phyloP scores from a whole-genome alignment of 2,329 filamentous ascomycete genomes.

The Chalaropsis ovoidea region DNA sequence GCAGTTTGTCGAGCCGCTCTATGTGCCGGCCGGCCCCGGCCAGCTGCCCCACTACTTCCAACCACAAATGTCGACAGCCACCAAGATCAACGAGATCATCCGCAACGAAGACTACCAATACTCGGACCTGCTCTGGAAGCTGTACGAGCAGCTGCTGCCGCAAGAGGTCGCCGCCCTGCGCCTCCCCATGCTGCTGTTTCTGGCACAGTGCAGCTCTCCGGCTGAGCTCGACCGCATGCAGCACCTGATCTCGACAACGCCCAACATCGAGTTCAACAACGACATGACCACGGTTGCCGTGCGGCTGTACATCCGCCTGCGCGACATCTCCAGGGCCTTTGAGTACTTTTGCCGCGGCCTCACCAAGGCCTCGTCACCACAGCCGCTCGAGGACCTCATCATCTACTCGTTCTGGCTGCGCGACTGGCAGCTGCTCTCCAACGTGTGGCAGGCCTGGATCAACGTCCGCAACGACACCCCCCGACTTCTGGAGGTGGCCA shows the following conservation, averaged over 20 bases:
- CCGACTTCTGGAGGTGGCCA: slow-evolving; percentile 15
- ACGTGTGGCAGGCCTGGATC: slow-evolving; percentile 23
- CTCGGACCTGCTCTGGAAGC: slow-evolving; percentile 22
- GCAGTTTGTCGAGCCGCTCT: not conserved
- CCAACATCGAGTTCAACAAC: slow-evolving; percentile 18
- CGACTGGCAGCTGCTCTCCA: slow-evolving; percentile 22
- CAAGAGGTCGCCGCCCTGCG: slow-evolving; percentile 8
- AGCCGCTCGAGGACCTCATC: slow-evolving; percentile 22
- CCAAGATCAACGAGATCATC: slow-evolving; percentile 19
- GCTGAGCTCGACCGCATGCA: slow-evolving; percentile 25
- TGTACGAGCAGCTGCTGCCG: slow-evolving; percentile 13
- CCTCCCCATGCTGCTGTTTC: slow-evolving; percentile 18
- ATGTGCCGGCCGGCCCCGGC: slow-evolving; percentile 19
- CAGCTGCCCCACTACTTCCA: slow-evolving; percentile 23
- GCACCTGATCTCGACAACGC: slow-evolving; percentile 23
- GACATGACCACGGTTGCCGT: slow-evolving; percentile 24
- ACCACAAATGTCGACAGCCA: not conserved
- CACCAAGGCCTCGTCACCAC: slow-evolving; percentile 18
- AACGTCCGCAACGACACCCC: slow-evolving; percentile 20
- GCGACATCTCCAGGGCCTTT: slow-evolving; percentile 23
- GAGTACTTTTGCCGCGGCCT: slow-evolving; percentile 22
- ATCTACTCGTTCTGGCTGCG: slow-evolving; percentile 24
- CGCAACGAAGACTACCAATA: slow-evolving; percentile 23
- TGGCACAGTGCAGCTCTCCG: slow-evolving; percentile 23
- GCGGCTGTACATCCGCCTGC: slow-evolving; percentile 23